Evolutionary conservation across 352 stramenopile species (phyloP).

Genomic region (Phytophthora multivora): DNA sequence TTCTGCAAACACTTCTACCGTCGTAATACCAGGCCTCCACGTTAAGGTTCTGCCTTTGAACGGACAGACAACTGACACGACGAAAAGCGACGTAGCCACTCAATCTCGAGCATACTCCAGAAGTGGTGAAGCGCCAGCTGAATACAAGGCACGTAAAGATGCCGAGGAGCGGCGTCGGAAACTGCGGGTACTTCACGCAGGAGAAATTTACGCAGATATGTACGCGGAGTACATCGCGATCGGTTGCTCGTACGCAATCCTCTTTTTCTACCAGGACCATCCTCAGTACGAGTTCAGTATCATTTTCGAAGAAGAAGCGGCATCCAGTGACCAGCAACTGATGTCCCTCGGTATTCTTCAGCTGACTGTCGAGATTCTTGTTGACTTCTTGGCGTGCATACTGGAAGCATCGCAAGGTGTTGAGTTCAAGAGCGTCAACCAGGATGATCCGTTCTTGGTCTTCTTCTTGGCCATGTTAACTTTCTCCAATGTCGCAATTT

Average conservation of each 20-base stretch:
- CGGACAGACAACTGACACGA: background rate
- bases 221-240: conserved; percentile 55
- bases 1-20: background rate
- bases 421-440: conserved; percentile 14
- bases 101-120: conserved; percentile 1
- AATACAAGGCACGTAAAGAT: conserved; percentile 7
- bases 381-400: conserved; percentile 28
- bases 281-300: conserved; percentile 27
- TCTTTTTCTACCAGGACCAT: conserved; percentile 38
- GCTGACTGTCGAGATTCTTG: conserved; percentile 20
- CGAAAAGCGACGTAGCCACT: conserved; percentile 5
- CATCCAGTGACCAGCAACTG: background rate
- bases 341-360: conserved; percentile 15
- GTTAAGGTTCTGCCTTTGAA: no score
- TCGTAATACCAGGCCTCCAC: no score
- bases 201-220: conserved; percentile 45
- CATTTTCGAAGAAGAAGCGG: background rate
- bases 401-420: conserved; percentile 28
- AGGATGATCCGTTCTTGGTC: conserved; percentile 38
- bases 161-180: conserved; percentile 10
- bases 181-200: conserved; percentile 19
- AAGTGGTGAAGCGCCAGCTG: conserved; percentile 1
- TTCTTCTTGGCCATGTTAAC: conserved; percentile 38
- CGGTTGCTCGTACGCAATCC: conserved; percentile 41
- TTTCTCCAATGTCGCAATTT: conserved; percentile 24